Percentiles rank a stretch among this genome's conserved stretches.
phyloP scores from a whole-genome alignment of 768 basidiomycete genomes.

The Paxillus ammoniavirescens region DNA sequence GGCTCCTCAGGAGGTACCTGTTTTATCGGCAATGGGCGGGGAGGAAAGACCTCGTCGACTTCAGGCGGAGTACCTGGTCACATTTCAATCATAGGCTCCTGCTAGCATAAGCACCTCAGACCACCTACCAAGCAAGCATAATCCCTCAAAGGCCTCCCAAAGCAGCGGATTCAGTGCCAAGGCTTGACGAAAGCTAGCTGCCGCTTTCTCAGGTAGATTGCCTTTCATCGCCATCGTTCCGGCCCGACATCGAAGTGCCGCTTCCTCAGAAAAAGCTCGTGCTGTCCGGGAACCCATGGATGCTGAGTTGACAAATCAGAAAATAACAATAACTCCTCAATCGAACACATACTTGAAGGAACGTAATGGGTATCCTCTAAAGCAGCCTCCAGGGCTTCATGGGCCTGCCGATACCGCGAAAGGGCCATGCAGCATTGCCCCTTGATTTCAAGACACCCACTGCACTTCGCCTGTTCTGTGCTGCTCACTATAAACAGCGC shows the following conservation, averaged over 20 bases:
- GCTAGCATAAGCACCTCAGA: constrained; percentile 4
- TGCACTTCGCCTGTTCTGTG: constrained; percentile 58
- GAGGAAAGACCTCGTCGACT: constrained; percentile 71
- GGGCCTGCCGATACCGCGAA: constrained; percentile 75
- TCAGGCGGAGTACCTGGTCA: constrained; percentile 63
- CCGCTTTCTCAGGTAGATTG: constrained; percentile 75
- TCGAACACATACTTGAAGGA: constrained; percentile 52
- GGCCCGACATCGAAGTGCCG: constrained; percentile 71
- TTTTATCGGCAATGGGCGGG: constrained; percentile 55
- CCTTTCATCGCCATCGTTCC: constrained; percentile 77
- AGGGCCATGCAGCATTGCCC: constrained; percentile 70
- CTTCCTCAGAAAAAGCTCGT: constrained; percentile 66
- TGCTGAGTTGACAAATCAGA: constrained; percentile 36
- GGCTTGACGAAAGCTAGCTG: constrained; percentile 66
- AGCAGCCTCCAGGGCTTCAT: constrained; percentile 66
- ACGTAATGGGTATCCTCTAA: constrained; percentile 50
- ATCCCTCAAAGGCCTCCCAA: constrained; percentile 91
- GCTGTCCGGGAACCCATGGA: constrained; percentile 55
- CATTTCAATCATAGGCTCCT: constrained; percentile 13
- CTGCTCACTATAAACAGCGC: constrained; percentile 69
- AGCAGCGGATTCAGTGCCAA: constrained; percentile 72
- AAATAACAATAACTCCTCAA: constrained; percentile 1
- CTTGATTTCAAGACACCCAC: constrained; percentile 78
- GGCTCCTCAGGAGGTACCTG: constrained; percentile 52
- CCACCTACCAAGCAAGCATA: constrained; percentile 71